Percentiles rank a stretch among this genome's conserved stretches.
These are phyloP conservation scores for Phaeolepiota aurea DNA, from an alignment of 768 basidiomycete genomes.

Conservation along the genomic window DNA sequence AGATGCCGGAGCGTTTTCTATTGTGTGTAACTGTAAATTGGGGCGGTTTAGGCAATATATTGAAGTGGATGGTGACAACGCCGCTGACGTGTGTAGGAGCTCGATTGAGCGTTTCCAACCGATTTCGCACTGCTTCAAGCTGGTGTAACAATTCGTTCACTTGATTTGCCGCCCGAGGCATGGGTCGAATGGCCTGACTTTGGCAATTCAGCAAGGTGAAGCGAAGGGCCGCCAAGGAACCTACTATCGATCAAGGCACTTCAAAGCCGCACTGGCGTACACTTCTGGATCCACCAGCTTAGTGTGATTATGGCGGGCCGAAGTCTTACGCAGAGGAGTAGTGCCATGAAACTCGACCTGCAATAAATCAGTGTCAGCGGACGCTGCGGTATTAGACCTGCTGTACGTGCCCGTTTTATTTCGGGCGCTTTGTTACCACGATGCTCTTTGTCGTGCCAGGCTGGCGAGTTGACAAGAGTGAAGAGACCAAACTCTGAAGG, in stretches of 20 bases:
- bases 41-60: too few relatives aligned
- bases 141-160: conserved; percentile 32
- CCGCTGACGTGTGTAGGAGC: too few relatives aligned
- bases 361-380: too few relatives aligned
- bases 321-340: conserved; percentile 52
- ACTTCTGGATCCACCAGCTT: conserved; percentile 57
- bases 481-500: conserved; percentile 75
- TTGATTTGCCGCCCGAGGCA: conserved; percentile 42
- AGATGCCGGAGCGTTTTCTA: conserved; percentile 18
- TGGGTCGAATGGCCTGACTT: conserved; percentile 35
- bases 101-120: too few relatives aligned
- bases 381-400: too few relatives aligned
- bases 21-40: too few relatives aligned
- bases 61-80: too few relatives aligned
- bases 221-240: conserved; percentile 16
- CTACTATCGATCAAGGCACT: conserved; percentile 72
- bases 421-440: conserved; percentile 23
- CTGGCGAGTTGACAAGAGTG: conserved; percentile 34
- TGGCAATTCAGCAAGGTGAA: conserved; percentile 5
- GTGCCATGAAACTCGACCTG: conserved; percentile 50
- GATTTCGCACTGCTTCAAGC: conserved; percentile 27
- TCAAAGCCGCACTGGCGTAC: conserved; percentile 68
- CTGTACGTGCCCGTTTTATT: conserved; percentile 48
- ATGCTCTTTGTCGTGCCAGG: conserved; percentile 18
- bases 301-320: conserved; percentile 28